Evolutionary conservation across 805 yeast genomes (phyloP).

Genomic region (Yamadazyma endophytica): DNA sequence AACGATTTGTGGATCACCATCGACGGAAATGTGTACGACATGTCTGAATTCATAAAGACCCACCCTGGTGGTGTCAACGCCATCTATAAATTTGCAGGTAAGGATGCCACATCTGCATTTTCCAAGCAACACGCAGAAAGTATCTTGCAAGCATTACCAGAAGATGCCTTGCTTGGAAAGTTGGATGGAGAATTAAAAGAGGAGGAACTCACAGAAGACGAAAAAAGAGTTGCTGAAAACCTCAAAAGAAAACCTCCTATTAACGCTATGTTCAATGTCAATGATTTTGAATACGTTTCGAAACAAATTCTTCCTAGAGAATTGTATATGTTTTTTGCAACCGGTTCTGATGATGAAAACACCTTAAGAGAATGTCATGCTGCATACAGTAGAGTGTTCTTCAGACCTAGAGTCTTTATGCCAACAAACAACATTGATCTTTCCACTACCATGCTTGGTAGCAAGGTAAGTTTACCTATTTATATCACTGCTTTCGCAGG

Average conservation of each 20-base stretch:
- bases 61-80: constrained; percentile 54
- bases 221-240: constrained; percentile 5
- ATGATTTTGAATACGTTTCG: constrained; percentile 39
- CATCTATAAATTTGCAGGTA: constrained; percentile 51
- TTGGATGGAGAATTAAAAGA: constrained; percentile 10
- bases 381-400: constrained; percentile 81
- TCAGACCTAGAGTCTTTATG: constrained; percentile 73
- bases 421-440: constrained; percentile 36
- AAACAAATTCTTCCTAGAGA: constrained; percentile 22
- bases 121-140: constrained; percentile 36
- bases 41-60: constrained; percentile 30
- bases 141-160: constrained; percentile 13
- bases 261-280: constrained; percentile 20
- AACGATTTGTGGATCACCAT: constrained; percentile 28
- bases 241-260: constrained; percentile 7
- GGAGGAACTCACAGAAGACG: constrained; percentile 8
- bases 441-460: constrained; percentile 16
- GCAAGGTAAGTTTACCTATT: constrained; percentile 17
- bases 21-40: constrained; percentile 30
- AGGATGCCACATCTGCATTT: constrained; percentile 46
- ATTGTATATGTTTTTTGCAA: constrained; percentile 32
- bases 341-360: constrained; percentile 86
- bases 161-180: constrained; percentile 7
- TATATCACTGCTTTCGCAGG: constrained; percentile 31
- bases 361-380: constrained; percentile 81